These are phyloP conservation scores for Sistotremastrum niveocremeum DNA, from an alignment of 768 basidiomycete species.

Conservation along the genomic window DNA sequence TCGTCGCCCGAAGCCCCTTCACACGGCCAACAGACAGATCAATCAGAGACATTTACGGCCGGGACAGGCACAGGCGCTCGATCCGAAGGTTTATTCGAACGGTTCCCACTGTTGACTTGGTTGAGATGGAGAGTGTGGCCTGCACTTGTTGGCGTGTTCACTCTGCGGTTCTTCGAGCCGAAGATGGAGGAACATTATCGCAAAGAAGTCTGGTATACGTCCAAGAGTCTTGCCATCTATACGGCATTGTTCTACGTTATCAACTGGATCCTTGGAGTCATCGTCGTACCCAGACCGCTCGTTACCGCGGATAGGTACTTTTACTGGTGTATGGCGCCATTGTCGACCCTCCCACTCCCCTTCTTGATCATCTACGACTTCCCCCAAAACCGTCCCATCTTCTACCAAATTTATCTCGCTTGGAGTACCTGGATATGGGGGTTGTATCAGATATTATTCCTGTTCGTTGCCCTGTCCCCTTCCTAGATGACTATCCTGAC, in stretches of 20 bases:
- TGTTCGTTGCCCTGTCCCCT: background rate
- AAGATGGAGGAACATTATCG: constrained; percentile 1
- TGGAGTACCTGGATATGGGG: constrained; percentile 15
- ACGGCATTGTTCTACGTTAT: constrained; percentile 14
- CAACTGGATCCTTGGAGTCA: constrained; percentile 19
- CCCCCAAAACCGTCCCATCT: constrained; percentile 11
- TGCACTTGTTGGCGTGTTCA: constrained; percentile 1
- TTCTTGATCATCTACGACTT: constrained; percentile 19
- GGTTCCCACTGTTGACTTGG: background rate
- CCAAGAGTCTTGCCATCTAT: constrained; percentile 8
- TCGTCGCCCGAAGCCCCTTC: background rate
- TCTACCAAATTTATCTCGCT: constrained; percentile 18
- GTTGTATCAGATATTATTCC: background rate
- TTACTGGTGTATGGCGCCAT: constrained; percentile 4
- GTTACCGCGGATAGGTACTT: constrained; percentile 5
- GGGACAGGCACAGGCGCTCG: background rate
- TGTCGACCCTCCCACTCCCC: constrained; percentile 14
- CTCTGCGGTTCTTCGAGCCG: constrained; percentile 1
- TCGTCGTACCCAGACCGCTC: constrained; percentile 6
- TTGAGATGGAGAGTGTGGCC: constrained; percentile 5
- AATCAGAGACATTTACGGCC: background rate
- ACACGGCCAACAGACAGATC: background rate
- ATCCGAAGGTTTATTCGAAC: constrained; percentile 1
- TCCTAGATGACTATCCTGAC: background rate
- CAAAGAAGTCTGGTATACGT: constrained; percentile 5